Percentiles rank a stretch among this genome's conserved stretches.
Evolutionary conservation across 441 rosid genomes (phyloP).

Genomic region (Gossypium schwendimanii): DNA sequence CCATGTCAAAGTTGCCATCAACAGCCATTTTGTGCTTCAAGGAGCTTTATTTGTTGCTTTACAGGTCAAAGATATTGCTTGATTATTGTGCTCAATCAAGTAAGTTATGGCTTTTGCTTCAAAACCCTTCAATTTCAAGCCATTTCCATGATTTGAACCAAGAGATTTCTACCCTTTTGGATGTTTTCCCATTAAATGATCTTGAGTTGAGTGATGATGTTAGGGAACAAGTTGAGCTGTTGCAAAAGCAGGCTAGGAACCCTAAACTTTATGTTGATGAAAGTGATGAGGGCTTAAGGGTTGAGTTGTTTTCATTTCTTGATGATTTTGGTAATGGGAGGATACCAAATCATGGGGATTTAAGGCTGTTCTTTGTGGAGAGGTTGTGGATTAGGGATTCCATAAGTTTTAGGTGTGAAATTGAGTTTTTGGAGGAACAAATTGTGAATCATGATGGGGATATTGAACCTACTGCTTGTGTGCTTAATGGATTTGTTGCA

Average conservation of each 20-base stretch:
- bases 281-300: slow-evolving; percentile 59
- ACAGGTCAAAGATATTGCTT: neutral
- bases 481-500: slow-evolving; percentile 77
- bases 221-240: slow-evolving; percentile 62
- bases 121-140: neutral
- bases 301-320: slow-evolving; percentile 46
- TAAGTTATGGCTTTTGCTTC: neutral
- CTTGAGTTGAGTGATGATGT: slow-evolving; percentile 58
- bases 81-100: neutral
- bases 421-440: slow-evolving; percentile 86
- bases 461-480: slow-evolving; percentile 66
- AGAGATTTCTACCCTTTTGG: slow-evolving; percentile 16
- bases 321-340: slow-evolving; percentile 53
- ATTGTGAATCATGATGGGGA: slow-evolving; percentile 74
- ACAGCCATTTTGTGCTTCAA: neutral
- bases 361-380: slow-evolving; percentile 54
- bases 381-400: slow-evolving; percentile 50
- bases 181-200: slow-evolving; percentile 66
- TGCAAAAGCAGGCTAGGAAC: slow-evolving; percentile 55
- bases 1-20: neutral
- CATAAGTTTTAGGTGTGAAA: slow-evolving; percentile 49
- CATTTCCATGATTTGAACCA: neutral
- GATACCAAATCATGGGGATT: slow-evolving; percentile 35
- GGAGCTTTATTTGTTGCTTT: neutral
- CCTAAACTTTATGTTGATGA: slow-evolving; percentile 50